Percentiles rank a stretch among this genome's conserved stretches.
Evolutionary conservation across 441 rosid genomes (phyloP).

Genomic region (Croton laevigatus): DNA sequence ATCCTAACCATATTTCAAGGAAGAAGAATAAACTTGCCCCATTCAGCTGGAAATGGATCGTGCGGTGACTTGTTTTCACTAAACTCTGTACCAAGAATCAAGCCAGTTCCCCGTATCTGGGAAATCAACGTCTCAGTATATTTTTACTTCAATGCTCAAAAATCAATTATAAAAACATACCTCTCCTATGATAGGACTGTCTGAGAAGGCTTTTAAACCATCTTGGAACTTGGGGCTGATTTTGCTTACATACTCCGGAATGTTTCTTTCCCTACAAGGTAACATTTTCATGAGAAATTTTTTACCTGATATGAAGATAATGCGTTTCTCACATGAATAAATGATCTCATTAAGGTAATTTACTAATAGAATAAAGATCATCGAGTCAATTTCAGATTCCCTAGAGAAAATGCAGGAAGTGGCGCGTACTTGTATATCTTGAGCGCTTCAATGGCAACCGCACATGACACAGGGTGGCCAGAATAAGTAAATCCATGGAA

Average conservation of each 20-base stretch:
- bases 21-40: conserved; percentile 60
- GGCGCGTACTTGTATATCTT: conserved; percentile 76
- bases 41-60: conserved; percentile 86
- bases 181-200: conserved; percentile 92
- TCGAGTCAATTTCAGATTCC: neutral
- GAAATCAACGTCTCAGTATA: conserved; percentile 9
- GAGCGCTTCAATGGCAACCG: conserved; percentile 80
- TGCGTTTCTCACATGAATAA: neutral
- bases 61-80: conserved; percentile 80
- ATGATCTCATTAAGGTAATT: neutral
- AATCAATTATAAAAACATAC: conserved; percentile 26
- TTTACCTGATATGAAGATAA: neutral
- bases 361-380: neutral
- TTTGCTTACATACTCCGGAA: conserved; percentile 48
- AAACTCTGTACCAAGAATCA: conserved; percentile 89
- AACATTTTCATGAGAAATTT: neutral
- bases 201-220: conserved; percentile 73
- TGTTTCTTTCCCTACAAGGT: conserved; percentile 70
- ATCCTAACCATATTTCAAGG: too few species aligned
- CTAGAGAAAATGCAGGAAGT: conserved; percentile 12
- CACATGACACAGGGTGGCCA: conserved; percentile 95
- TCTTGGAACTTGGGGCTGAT: conserved; percentile 78
- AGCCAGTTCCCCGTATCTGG: conserved; percentile 92
- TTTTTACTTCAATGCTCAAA: too few species aligned
- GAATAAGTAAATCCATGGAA: conserved; percentile 97